These are phyloP conservation scores for Melampsora americana DNA, from an alignment of 1,284 basidiomycete species.

Conservation along the genomic window DNA sequence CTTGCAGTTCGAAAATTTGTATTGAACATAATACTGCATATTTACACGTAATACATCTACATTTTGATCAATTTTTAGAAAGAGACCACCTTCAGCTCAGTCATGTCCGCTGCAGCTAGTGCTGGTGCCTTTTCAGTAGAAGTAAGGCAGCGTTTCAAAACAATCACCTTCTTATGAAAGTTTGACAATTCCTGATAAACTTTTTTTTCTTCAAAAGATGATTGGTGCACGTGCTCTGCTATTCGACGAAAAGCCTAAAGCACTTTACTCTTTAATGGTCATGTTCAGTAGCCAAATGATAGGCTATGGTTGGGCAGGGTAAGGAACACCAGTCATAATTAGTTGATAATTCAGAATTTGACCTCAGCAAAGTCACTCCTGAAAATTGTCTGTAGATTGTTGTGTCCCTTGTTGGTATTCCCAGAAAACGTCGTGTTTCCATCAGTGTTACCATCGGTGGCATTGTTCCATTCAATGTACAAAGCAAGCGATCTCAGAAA, in stretches of 20 bases:
- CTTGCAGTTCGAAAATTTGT: background rate
- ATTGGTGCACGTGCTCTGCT: conserved; percentile 27
- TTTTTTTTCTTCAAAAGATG: conserved; percentile 19
- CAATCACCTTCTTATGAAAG: background rate
- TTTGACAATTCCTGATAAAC: background rate
- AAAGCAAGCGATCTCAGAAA: background rate
- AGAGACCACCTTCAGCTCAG: conserved; percentile 39
- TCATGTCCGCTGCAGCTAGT: conserved; percentile 32
- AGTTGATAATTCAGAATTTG: too few species aligned
- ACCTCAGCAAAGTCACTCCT: background rate
- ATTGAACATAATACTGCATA: background rate
- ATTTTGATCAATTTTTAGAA: conserved; percentile 10
- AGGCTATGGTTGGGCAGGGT: conserved; percentile 20
- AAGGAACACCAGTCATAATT: background rate
- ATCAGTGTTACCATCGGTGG: conserved; percentile 35
- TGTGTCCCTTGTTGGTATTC: conserved; percentile 30
- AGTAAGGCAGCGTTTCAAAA: background rate
- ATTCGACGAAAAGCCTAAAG: conserved; percentile 25
- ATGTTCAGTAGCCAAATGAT: conserved; percentile 42
- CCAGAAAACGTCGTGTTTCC: conserved; percentile 10
- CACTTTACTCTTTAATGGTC: conserved; percentile 18
- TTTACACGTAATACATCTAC: too few species aligned
- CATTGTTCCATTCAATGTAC: conserved; percentile 35
- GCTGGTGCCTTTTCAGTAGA: conserved; percentile 27
- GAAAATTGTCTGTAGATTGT: conserved; percentile 25